These are phyloP conservation scores for Aspergillus avenaceus DNA, from an alignment of 495 filamentous ascomycete genomes.

Conservation along the genomic window DNA sequence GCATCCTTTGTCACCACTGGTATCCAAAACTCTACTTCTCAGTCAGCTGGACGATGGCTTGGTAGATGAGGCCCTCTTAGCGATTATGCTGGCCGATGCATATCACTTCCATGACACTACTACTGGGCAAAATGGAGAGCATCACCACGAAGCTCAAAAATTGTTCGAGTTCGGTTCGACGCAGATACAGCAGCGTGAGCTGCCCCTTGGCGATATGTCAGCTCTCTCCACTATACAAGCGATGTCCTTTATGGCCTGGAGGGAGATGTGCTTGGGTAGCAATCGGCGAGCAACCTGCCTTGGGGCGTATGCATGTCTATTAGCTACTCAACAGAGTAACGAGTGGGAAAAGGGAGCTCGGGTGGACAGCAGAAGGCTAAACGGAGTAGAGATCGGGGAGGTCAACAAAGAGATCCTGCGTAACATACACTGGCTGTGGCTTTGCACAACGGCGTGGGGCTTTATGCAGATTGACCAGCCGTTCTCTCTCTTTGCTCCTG, in stretches of 20 bases:
- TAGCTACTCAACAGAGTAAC: neutral
- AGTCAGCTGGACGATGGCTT: neutral
- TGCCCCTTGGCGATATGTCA: neutral
- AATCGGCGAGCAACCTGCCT: constrained; percentile 4
- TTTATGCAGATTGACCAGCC: constrained; percentile 9
- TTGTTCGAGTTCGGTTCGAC: neutral
- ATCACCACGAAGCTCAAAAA: neutral
- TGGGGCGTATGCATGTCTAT: neutral
- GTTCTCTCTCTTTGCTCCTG: neutral
- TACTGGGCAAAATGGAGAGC: neutral
- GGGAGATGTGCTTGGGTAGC: neutral
- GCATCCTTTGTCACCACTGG: constrained; percentile 4
- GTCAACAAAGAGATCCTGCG: constrained; percentile 4
- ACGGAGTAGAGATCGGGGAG: neutral
- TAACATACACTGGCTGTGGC: constrained; percentile 3
- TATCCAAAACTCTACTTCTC: constrained; percentile 5
- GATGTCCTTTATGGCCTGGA: neutral
- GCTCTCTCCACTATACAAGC: neutral
- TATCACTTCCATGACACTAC: neutral
- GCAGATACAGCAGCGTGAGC: neutral
- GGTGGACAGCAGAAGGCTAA: neutral
- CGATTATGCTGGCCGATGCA: constrained; percentile 5
- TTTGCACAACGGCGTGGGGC: neutral
- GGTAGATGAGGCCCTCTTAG: neutral
- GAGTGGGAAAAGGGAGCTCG: neutral